Base-by-base conservation (phyloP, 2,329 filamentous ascomycete genomes). In the Domatiomyces catenatus region DNA sequence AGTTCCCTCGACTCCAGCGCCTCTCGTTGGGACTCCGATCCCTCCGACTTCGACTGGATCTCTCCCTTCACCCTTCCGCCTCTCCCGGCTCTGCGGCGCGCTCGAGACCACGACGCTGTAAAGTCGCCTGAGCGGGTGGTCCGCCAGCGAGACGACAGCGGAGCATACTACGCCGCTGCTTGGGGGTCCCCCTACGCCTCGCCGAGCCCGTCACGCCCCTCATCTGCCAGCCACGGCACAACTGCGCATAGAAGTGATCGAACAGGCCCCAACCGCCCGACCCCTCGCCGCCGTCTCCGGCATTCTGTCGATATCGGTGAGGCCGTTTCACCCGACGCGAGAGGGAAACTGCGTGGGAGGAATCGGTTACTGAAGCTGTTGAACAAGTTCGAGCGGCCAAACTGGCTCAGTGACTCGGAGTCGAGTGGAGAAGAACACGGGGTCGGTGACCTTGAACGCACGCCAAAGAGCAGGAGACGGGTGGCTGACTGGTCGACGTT, bases 181-280 rank as follows among this genome's bases (percentile, higher is more conserved):
- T 94, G 89, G 88, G 89, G 89, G 51, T 94, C 88, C 49, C 89
- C 89, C 19, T 94, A 94, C 68, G 81, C 84, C 50, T 75, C 82
- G 42, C 71, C 74, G 10, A 83, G 69, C 57, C 65, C 68, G 26
- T 22, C 32, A 15, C 32, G 32, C 15, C 10, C 15, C 4, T 15
- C 32, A 4, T 39, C 32, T 15, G 3, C 15, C 32, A 10, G 15
- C 32, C 32, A 39, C 7, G 32, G 10, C 32, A 15, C 32, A 39
- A 15, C 32, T 15, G 12, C 10, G 10, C 15, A 15, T 15, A 39
- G 12, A 4, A 15, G 4, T 15, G 10, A 39, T 15, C 32, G 2
- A 15, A 15, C 10, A 15, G 32, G 32, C 32, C 7, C 32, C 32
- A 12, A 39, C 32, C 32, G 32, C 32, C 15, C 32, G 5, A 12